Evolutionary conservation across 805 yeast genomes (phyloP).

Genomic region (Candida golubevii): DNA sequence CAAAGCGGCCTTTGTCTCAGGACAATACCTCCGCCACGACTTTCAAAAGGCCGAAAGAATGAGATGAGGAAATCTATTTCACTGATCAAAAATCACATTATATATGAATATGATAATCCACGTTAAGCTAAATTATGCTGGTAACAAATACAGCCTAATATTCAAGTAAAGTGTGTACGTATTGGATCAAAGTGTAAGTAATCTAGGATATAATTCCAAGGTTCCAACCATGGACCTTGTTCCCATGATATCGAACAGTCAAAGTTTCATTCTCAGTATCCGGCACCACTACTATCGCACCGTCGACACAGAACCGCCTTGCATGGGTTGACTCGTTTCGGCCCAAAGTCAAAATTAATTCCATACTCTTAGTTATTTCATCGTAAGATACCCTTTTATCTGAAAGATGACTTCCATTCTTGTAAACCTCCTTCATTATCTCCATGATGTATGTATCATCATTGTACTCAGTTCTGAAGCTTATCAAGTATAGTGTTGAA

Average conservation of each 20-base stretch:
- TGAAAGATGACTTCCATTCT: constrained; percentile 49
- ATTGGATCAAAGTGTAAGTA: no score
- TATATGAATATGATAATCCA: no score
- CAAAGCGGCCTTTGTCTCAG: constrained; percentile 5
- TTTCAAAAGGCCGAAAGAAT: constrained; percentile 8
- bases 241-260: constrained; percentile 8
- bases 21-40: neutral
- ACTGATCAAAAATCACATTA: no score
- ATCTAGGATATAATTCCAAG: constrained; percentile 4
- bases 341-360: constrained; percentile 16
- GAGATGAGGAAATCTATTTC: neutral
- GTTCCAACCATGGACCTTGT: constrained; percentile 8
- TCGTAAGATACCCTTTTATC: constrained; percentile 48
- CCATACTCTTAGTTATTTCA: constrained; percentile 24
- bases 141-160: no score
- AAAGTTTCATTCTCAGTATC: constrained; percentile 2
- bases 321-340: constrained; percentile 16
- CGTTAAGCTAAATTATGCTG: no score
- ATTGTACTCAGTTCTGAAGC: constrained; percentile 35
- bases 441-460: constrained; percentile 39
- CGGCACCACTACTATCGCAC: constrained; percentile 42
- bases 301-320: constrained; percentile 67
- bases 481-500: constrained; percentile 41
- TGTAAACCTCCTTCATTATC: constrained; percentile 54
- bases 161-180: no score